A percentile compares a stretch with the other conserved stretches of the same genome.
phyloP scores from a whole-genome alignment of 495 filamentous ascomycete species.

The Penicillium daleae region DNA sequence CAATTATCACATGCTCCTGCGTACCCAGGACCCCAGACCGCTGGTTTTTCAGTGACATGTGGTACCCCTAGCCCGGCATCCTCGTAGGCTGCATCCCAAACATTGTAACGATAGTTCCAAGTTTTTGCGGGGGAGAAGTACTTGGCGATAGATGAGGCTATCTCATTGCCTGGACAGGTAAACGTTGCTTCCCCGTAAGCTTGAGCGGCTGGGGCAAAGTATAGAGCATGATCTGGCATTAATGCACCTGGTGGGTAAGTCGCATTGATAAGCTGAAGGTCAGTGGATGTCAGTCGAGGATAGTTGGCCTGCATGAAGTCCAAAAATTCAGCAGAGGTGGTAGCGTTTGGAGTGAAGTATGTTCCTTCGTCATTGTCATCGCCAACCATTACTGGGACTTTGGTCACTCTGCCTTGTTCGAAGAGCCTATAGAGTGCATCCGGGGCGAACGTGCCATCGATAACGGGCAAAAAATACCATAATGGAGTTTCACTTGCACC shows the following conservation, averaged over 20 bases:
- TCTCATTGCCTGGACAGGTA: conserved; percentile 53
- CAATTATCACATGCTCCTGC: not conserved
- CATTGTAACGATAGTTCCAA: conserved; percentile 10
- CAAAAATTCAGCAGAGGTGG: conserved; percentile 56
- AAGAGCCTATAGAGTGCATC: conserved; percentile 48
- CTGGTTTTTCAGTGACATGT: not conserved
- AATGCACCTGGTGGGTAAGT: not conserved
- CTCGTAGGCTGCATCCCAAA: not conserved
- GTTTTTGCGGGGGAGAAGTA: conserved; percentile 23
- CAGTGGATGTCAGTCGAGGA: not conserved
- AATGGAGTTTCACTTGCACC: not conserved
- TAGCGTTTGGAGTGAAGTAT: conserved; percentile 52
- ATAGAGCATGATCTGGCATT: not conserved
- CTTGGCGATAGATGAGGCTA: conserved; percentile 43
- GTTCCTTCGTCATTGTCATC: conserved; percentile 67
- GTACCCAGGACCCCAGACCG: not conserved
- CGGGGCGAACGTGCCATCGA: conserved; percentile 1
- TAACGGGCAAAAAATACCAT: not conserved
- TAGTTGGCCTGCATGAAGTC: conserved; percentile 11
- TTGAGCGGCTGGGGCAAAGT: conserved; percentile 29
- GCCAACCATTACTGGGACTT: conserved; percentile 65
- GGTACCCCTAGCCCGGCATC: not conserved
- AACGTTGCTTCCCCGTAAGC: conserved; percentile 67
- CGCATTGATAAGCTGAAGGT: not conserved
- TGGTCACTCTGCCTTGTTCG: conserved; percentile 55